Base-by-base conservation (phyloP, 2,329 filamentous ascomycete species). In the Botrytis fragariae region DNA sequence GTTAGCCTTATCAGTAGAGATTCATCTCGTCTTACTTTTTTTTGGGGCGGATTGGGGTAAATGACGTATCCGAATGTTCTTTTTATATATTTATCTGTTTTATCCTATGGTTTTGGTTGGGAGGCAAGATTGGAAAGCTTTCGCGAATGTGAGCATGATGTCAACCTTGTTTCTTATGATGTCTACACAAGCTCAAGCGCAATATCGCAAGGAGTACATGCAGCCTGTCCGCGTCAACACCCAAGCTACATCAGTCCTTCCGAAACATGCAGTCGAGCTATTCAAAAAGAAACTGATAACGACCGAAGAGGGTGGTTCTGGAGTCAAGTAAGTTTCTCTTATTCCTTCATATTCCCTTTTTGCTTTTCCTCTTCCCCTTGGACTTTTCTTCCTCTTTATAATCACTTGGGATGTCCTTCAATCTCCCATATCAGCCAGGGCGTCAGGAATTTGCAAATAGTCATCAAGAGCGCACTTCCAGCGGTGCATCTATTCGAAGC, bases 61-160 rank as follows among this genome's bases (percentile, higher is more conserved):
- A 68, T 72, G 61, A n/a, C 29, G 57, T 72, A 67, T 59, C 45
- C 57, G 18, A 25, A 68, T 18, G 39, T 32, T 67, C 14, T 37
- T 29, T 72, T 67, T 45, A 51, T 65, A 65, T 51, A 64, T 65
- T 71, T 20, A 51, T 51, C 57, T 39, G 10, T 39, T 9, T 37
- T 51, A 4, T 39, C 14, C 44, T 32, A 48, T 29, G 42, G 22
- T 14, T 29, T 22, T n/a, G 37, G 60, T 54, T 44, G 60, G 61
- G 42, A 65, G 32, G 45, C 45, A 71, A 63, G 57, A 39, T 48
- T 64, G 42, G 39, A 63, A 59, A 69, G 18, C n/a, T 32, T 48
- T 29, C 57, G 25, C 37, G 22, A 61, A 61, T 20, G 42, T 42
- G 39, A 44, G 39, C 10, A 57, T 42, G 48, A 22, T 68, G 35